Conservation (phyloP, 2,329 filamentous ascomycete genomes). For the Bipolaris zeicola region DNA sequence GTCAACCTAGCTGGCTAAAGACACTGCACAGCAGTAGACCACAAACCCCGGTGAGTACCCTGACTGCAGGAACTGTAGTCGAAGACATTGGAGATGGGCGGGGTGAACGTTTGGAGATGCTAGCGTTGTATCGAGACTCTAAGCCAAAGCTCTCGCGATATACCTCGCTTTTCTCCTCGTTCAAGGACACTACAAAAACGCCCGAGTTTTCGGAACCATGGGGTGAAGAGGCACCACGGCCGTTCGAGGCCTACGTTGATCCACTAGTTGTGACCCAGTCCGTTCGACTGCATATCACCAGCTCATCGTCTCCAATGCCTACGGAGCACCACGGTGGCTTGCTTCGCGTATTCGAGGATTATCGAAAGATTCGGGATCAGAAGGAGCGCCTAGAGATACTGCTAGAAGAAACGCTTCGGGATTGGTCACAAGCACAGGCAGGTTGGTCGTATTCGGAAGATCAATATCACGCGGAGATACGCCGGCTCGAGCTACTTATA, state of each 20-base stretch:
- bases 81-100: conserved; percentile 34
- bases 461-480: conserved; percentile 50
- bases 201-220: conserved; percentile 37
- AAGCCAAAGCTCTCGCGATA: conserved; percentile 50
- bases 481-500: conserved; percentile 53
- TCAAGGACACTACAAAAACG: conserved; percentile 28
- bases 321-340: conserved; percentile 46
- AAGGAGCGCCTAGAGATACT: conserved; percentile 37
- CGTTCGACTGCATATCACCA: conserved; percentile 34
- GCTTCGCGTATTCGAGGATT: conserved; percentile 52
- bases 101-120: conserved; percentile 38
- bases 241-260: conserved; percentile 28
- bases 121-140: conserved; percentile 40
- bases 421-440: conserved; percentile 36
- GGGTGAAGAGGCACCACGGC: conserved; percentile 25
- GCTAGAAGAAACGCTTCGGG: conserved; percentile 34
- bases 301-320: conserved; percentile 32
- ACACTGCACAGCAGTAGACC: conserved; percentile 31
- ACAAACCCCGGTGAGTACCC: conserved; percentile 23
- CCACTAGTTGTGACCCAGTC: conserved; percentile 33
- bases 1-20: conserved; percentile 31
- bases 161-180: conserved; percentile 42
- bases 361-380: conserved; percentile 44
- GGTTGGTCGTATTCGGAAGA: conserved; percentile 42
- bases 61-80: conserved; percentile 20